phyloP scores from a whole-genome alignment of 2,329 filamentous ascomycete species.

The Penicillium olsonii region DNA sequence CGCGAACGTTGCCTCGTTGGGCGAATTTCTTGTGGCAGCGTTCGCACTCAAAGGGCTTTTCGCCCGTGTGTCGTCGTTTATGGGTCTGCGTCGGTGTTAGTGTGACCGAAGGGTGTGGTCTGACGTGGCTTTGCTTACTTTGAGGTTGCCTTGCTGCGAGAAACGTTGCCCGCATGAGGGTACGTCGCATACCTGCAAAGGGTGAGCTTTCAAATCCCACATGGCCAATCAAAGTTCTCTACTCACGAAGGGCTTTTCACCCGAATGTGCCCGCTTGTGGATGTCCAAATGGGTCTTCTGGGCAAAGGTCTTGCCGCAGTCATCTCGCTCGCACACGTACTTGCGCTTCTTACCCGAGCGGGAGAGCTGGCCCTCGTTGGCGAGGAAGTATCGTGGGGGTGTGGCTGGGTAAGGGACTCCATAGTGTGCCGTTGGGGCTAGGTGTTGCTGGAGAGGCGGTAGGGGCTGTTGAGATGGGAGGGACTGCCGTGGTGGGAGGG shows the following conservation, averaged over 20 bases:
- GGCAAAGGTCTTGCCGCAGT: constrained; percentile 78
- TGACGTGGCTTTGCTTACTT: constrained; percentile 54
- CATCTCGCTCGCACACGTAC: constrained; percentile 71
- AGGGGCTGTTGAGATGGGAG: constrained; percentile 6
- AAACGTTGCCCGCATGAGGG: constrained; percentile 76
- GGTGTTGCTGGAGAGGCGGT: constrained; percentile 39
- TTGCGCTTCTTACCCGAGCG: constrained; percentile 55
- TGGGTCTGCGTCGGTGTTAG: constrained; percentile 66
- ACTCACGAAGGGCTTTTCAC: constrained; percentile 85
- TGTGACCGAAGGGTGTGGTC: background rate
- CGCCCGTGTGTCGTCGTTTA: constrained; percentile 81
- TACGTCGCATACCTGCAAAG: constrained; percentile 64
- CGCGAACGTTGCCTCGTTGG: constrained; percentile 80
- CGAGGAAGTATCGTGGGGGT: constrained; percentile 23
- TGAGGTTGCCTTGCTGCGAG: constrained; percentile 87
- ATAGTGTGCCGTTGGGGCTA: constrained; percentile 28
- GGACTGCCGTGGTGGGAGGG: background rate
- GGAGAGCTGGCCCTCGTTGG: constrained; percentile 38
- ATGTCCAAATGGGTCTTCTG: constrained; percentile 94
- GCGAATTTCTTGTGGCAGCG: constrained; percentile 81
- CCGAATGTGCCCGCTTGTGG: constrained; percentile 84
- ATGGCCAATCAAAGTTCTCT: background rate
- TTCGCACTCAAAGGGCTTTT: constrained; percentile 79
- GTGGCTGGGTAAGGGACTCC: constrained; percentile 16
- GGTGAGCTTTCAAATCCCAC: background rate